Evolutionary conservation across 2,329 filamentous ascomycete genomes (phyloP).

Genomic region (Penicillium brasilianum): DNA sequence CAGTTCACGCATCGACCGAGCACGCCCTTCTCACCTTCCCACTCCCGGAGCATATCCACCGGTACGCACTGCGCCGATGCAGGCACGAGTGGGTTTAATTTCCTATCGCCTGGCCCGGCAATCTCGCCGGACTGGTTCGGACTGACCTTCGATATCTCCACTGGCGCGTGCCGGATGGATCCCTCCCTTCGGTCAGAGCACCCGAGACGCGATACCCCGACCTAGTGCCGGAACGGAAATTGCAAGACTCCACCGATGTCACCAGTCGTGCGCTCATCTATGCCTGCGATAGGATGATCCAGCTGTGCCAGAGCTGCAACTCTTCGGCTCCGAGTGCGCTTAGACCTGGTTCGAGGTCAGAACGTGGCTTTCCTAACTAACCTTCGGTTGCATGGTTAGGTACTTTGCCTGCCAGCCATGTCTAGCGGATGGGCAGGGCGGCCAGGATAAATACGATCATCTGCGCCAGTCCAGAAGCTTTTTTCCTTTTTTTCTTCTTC

Average conservation of each 20-base stretch:
- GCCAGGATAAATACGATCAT: slow-evolving; percentile 10
- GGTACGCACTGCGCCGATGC: background rate
- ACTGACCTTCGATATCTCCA: background rate
- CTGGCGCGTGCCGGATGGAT: slow-evolving; percentile 7
- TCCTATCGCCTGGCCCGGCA: background rate
- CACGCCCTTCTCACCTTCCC: background rate
- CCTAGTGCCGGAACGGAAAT: slow-evolving; percentile 14
- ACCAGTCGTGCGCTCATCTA: slow-evolving; percentile 16
- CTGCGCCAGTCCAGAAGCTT: background rate
- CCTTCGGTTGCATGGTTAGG: no score
- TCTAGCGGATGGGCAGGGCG: background rate
- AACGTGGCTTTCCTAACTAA: background rate
- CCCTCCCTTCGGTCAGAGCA: slow-evolving; percentile 16
- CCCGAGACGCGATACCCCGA: slow-evolving; percentile 10
- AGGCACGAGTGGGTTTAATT: background rate
- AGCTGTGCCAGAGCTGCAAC: background rate
- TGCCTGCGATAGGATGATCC: slow-evolving; percentile 18
- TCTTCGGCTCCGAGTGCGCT: slow-evolving; percentile 12
- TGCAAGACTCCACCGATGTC: slow-evolving; percentile 14
- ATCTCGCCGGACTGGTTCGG: background rate
- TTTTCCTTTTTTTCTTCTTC: background rate
- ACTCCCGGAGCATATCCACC: background rate
- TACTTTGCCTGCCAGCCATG: background rate
- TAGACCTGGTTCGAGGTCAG: slow-evolving; percentile 4
- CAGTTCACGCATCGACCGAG: background rate